Evolutionary conservation across 768 basidiomycete genomes (phyloP), one percentile per base, ranked within the genome.

Genomic region (Grammothele lineata): DNA sequence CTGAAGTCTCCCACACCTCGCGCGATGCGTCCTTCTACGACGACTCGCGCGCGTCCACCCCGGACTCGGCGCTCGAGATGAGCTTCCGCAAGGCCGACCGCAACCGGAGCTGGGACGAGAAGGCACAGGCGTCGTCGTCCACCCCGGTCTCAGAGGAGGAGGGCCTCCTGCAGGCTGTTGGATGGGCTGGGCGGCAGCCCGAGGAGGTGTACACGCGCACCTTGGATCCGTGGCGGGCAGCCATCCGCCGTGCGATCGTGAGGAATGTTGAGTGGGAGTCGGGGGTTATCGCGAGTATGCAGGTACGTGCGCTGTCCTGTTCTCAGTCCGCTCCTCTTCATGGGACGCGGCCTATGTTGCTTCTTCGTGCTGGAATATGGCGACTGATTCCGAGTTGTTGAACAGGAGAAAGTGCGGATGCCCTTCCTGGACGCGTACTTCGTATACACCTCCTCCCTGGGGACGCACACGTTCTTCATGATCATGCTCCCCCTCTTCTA

Each of bases 381-480:
- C n/a, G n/a, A n/a, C n/a, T n/a, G n/a, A n/a, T n/a, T n/a, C n/a
- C n/a, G 27, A 30, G 7, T 14, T 30, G 7, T 30, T 30, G 8
- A 14, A 7, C 27, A 30, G 27, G 61, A 71, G 8, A 63, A 62
- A 5, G 71, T 89, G 22, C 79, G 86, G 5, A 72, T 71, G 4
- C 76, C 85, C 2, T 82, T 76, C 73, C 67, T 89, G 19, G 92
- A 94, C 59, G 68, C 70, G 1, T 94, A 90, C 59, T 93, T 94
- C 60, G 78, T 93, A 25, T 86, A 92, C 53, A 81, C 86, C 0
- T 90, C 87, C 0, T 75, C 83, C 0, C 70, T 91, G 9, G 92
- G 80, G 0, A 91, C 89, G 0, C 92, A 92, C 57, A 92, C 87
- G 0, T 97, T 93, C 69, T 97, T 98, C 75, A 91, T 95, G 86